These are phyloP conservation scores for Dictyostelium capitatum DNA, from an alignment of 78 protist species.

Conservation along the genomic window DNA sequence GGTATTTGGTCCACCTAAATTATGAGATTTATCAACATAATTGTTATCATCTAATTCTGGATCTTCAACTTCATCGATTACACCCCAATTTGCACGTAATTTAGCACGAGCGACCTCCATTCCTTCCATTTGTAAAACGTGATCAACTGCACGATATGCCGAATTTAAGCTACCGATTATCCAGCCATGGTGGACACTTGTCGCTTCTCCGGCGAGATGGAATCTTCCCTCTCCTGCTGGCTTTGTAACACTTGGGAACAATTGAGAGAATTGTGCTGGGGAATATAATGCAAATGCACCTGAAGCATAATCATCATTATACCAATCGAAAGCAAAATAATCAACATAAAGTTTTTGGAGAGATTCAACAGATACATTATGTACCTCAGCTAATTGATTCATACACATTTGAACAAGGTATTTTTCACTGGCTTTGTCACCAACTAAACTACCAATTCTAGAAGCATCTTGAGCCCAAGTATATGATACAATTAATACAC, in stretches of 20 bases:
- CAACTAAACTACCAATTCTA: constrained; percentile 23
- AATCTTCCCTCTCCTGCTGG: constrained; percentile 32
- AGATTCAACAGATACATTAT: neutral
- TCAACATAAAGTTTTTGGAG: neutral
- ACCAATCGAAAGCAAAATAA: constrained; percentile 22
- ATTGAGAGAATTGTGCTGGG: constrained; percentile 27
- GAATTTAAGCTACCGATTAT: constrained; percentile 43
- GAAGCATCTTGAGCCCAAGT: constrained; percentile 39
- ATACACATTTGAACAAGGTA: constrained; percentile 2
- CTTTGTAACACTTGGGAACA: constrained; percentile 18
- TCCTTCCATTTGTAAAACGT: constrained; percentile 4
- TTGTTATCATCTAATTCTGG: neutral
- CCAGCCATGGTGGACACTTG: constrained; percentile 51
- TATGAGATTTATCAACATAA: constrained; percentile 6
- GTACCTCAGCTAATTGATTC: constrained; percentile 26
- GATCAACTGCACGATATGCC: constrained; percentile 65
- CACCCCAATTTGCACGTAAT: constrained; percentile 40
- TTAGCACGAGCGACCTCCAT: neutral
- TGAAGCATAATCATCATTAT: neutral
- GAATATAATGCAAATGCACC: constrained; percentile 50
- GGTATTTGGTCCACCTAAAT: constrained; percentile 4
- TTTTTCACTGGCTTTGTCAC: constrained; percentile 3
- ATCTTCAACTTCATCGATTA: constrained; percentile 29
- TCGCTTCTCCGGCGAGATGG: constrained; percentile 45
- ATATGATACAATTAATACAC: constrained; percentile 12